Evolutionary conservation across 2,329 filamentous ascomycete species (phyloP).

Genomic region (Dactylellina leptospora): DNA sequence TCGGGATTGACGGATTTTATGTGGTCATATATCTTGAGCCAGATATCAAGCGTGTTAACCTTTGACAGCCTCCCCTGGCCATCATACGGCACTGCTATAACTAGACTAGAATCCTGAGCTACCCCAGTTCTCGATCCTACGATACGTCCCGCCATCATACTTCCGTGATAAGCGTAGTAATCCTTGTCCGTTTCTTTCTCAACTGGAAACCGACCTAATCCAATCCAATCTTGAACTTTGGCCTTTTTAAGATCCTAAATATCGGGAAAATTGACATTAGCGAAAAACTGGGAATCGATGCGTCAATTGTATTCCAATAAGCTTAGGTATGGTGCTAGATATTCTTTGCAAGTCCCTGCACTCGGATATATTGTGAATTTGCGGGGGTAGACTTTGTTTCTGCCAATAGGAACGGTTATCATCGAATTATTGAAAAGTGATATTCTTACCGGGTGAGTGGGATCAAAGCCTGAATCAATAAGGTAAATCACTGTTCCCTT

Average conservation of each 20-base stretch:
- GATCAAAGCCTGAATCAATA: neutral
- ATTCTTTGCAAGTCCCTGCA: too few relatives aligned
- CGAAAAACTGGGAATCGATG: too few relatives aligned
- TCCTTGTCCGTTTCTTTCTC: neutral
- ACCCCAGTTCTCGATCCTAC: slow-evolving; percentile 1
- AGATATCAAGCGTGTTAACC: neutral
- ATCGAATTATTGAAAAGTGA: too few relatives aligned
- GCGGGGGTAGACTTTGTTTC: too few relatives aligned
- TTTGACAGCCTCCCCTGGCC: neutral
- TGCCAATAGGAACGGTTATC: too few relatives aligned
- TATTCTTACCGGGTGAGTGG: slow-evolving; percentile 5
- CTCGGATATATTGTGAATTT: too few relatives aligned
- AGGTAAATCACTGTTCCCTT: slow-evolving; percentile 26
- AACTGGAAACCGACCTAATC: neutral
- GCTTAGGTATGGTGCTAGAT: too few relatives aligned
- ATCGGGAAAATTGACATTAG: neutral
- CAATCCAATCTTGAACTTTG: slow-evolving; percentile 6
- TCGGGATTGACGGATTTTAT: neutral
- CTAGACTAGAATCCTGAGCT: slow-evolving; percentile 2
- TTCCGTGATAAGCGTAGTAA: neutral
- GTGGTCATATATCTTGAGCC: slow-evolving; percentile 12
- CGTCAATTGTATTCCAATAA: too few relatives aligned
- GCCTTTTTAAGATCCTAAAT: slow-evolving; percentile 6
- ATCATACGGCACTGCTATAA: neutral
- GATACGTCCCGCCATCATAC: slow-evolving; percentile 1